A percentile compares a stretch with the other conserved stretches of the same genome.
phyloP scores from a whole-genome alignment of 495 filamentous ascomycete genomes.

The Aspergillus hancockii region DNA sequence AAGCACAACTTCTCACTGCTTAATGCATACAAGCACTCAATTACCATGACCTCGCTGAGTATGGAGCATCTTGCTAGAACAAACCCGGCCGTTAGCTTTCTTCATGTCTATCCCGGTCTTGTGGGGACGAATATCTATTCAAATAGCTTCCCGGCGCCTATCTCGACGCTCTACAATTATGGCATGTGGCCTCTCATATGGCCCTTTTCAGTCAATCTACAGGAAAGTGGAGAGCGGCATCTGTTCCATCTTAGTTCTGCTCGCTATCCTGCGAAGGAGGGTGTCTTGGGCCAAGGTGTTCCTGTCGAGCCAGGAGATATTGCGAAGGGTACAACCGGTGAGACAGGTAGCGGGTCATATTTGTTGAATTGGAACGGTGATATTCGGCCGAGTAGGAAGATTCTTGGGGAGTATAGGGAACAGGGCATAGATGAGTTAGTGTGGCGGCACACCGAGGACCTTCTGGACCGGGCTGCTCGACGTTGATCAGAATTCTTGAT shows the following conservation, averaged over 20 bases:
- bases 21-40: conserved; percentile 28
- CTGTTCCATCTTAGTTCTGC: conserved; percentile 8
- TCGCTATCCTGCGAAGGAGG: conserved; percentile 1
- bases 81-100: conserved; percentile 32
- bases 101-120: conserved; percentile 42
- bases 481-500: not conserved
- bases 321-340: conserved; percentile 1
- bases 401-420: not conserved
- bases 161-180: conserved; percentile 7
- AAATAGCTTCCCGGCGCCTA: conserved; percentile 8
- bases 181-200: conserved; percentile 6
- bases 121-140: conserved; percentile 30
- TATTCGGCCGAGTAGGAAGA: not conserved
- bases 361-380: conserved; percentile 13
- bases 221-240: conserved; percentile 15
- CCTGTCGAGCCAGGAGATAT: not conserved
- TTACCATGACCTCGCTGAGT: conserved; percentile 29
- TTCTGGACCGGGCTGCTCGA: not conserved
- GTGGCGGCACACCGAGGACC: not conserved
- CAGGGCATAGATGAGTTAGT: not conserved
- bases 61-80: conserved; percentile 34
- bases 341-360: conserved; percentile 12
- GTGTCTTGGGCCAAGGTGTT: not conserved
- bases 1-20: conserved; percentile 26
- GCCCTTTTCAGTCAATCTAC: conserved; percentile 4